Evolutionary conservation across 768 basidiomycete species (phyloP).

Genomic region (Pisolithus sp.): DNA sequence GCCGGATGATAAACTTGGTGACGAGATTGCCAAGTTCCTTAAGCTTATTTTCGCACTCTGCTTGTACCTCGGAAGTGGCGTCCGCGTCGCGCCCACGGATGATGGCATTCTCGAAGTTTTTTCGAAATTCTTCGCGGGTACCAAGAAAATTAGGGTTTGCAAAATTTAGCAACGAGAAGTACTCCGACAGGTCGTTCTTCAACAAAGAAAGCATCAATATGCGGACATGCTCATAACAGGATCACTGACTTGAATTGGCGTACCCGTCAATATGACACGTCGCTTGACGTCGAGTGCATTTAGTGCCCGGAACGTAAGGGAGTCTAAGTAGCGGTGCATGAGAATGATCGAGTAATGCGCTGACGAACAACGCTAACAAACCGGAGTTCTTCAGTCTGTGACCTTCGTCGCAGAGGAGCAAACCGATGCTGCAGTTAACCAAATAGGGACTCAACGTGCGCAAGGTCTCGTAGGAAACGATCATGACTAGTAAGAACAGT

Average conservation of each 20-base stretch:
- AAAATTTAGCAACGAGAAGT: conserved; percentile 89
- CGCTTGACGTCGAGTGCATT: conserved; percentile 80
- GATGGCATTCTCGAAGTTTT: conserved; percentile 91
- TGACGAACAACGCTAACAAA: conserved; percentile 27
- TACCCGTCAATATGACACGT: conserved; percentile 90
- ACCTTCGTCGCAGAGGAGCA: conserved; percentile 96
- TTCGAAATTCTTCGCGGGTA: conserved; percentile 83
- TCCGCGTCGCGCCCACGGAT: conserved; percentile 86
- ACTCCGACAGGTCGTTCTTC: conserved; percentile 90
- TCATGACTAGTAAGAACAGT: conserved; percentile 67
- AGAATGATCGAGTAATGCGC: conserved; percentile 3
- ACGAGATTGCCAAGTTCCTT: conserved; percentile 86
- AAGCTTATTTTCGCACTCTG: conserved; percentile 80
- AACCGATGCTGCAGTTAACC: conserved; percentile 74
- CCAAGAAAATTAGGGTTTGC: conserved; percentile 90
- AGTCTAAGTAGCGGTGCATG: conserved; percentile 45
- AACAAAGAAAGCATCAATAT: not conserved
- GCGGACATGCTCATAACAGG: conserved; percentile 1
- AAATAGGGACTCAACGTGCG: conserved; percentile 74
- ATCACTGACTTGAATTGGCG: conserved; percentile 71
- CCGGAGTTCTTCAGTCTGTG: conserved; percentile 96
- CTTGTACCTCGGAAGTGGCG: conserved; percentile 72
- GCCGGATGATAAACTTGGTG: conserved; percentile 89
- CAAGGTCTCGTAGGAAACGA: conserved; percentile 96
- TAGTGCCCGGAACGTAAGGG: conserved; percentile 80